Base-by-base conservation (phyloP, 495 filamentous ascomycete genomes). In the Glarea lozoyensis region DNA sequence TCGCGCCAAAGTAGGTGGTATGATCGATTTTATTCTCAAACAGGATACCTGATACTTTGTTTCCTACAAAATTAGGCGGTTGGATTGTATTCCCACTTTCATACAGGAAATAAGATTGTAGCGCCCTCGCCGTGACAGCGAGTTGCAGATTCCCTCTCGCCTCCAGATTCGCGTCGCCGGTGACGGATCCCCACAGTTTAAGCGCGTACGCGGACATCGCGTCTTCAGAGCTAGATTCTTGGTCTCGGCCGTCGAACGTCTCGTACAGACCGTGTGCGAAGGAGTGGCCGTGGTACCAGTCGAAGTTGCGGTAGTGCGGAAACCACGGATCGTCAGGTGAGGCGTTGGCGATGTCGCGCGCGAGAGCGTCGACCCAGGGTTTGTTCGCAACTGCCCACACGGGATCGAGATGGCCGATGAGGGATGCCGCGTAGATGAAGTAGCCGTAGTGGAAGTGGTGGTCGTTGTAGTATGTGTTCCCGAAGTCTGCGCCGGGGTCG, bases 1-100 rank as follows among this genome's bases (percentile, higher is more conserved):
- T 81, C 40, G 58, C 56, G 9, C 89, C 88, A 54, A 98, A 98
- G 64, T 92, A 97, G 1, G 92, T 98, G 7, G 82, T 84, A 60
- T 96, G 92, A 58, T 97, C 86, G 33, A 89, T 73, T 61, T 98
- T 98, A 62, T 96, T 97, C 61, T 98, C 92, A 57, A 96, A 98
- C 5, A 97, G 60, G 57, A 98, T 95, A 11, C 92, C 93, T 4
- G 86, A 81, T 11, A 86, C 92, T 58, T 82, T 88, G 64, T 98
- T 98, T 7, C 65, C 72, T 22, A 84, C 75, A 46, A 94, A 95
- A 17, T 82, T 66, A 1, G 69, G 23, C 0, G 92, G 92, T 48
- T 96, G 82, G 40, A 88, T 81, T 2, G 57, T 65, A 58, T 96
- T 95, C 54, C 69, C 60, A 17, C 55, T 67, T 15, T 70, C 64